Conservation (phyloP, 1,139 yeast genomes). For the Kodamaea anthophila region DNA sequence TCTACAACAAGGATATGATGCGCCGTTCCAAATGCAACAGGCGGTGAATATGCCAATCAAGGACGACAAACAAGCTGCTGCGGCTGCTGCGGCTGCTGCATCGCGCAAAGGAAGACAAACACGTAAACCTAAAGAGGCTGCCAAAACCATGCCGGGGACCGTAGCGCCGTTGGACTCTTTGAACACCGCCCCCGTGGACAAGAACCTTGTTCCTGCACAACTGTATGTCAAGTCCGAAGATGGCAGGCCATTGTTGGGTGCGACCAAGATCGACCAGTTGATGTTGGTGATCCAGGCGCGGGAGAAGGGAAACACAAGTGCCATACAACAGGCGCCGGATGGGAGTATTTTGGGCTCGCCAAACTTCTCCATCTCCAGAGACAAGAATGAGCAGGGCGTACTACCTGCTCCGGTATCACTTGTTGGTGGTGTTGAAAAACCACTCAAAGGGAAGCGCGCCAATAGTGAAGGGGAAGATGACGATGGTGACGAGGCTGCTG, state of each 20-base stretch:
- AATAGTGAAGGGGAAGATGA: slow-evolving; percentile 14
- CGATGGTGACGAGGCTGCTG: slow-evolving; percentile 16
- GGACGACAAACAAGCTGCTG: slow-evolving; percentile 2
- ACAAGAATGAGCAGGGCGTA: slow-evolving; percentile 19
- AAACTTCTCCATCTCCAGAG: slow-evolving; percentile 12
- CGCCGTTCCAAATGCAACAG: slow-evolving; percentile 7
- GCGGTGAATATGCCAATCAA: slow-evolving; percentile 5
- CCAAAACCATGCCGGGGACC: slow-evolving; percentile 5
- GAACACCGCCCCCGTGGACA: slow-evolving; percentile 8
- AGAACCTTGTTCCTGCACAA: slow-evolving; percentile 37
- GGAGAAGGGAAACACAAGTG: slow-evolving; percentile 61
- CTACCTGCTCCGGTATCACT: slow-evolving; percentile 62
- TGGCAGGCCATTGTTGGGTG: slow-evolving; percentile 69
- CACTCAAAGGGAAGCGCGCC: slow-evolving; percentile 25
- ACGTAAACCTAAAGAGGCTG: slow-evolving; percentile 6
- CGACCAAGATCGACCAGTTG: slow-evolving; percentile 82
- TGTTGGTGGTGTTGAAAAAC: slow-evolving; percentile 81
- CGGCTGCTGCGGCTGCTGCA: neutral
- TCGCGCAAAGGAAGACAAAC: slow-evolving; percentile 3
- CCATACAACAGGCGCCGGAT: slow-evolving; percentile 57
- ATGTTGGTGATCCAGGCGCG: slow-evolving; percentile 89
- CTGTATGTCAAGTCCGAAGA: slow-evolving; percentile 46
- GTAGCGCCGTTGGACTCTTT: slow-evolving; percentile 6
- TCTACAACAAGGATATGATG: slow-evolving; percentile 9
- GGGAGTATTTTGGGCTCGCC: slow-evolving; percentile 44